A percentile compares a stretch with the other conserved stretches of the same genome.
These are phyloP conservation scores for Theobroma cacao DNA, from an alignment of 345 rosid species.

Conservation along the genomic window DNA sequence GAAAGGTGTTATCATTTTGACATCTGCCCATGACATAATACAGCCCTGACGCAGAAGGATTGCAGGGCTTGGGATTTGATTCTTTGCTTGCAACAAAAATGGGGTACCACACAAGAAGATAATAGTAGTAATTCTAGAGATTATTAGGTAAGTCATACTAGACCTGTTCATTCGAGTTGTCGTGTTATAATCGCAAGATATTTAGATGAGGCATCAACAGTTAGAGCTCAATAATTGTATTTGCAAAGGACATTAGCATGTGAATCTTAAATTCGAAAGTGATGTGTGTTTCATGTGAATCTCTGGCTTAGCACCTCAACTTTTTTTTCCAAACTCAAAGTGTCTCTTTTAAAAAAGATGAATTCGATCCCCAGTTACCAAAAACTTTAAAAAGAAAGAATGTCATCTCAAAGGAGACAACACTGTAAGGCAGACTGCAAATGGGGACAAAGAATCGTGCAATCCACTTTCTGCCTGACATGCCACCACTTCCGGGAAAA, in stretches of 20 bases:
- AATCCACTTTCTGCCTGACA: background rate
- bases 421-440: background rate
- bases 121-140: background rate
- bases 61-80: background rate
- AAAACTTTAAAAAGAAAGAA: background rate
- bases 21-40: background rate
- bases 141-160: background rate
- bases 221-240: background rate
- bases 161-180: too few species aligned
- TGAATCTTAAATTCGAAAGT: background rate
- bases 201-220: background rate
- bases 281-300: background rate
- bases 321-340: background rate
- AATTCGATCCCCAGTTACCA: background rate
- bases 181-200: too few species aligned
- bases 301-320: background rate
- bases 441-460: constrained; percentile 7
- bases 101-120: background rate
- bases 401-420: background rate
- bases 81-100: background rate
- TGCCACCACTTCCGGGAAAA: background rate
- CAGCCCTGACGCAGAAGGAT: background rate
- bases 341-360: background rate
- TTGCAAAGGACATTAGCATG: background rate
- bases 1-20: background rate